These are phyloP conservation scores for Areca catechu DNA, from an alignment of 176 grass and related monocot genomes.

Conservation along the genomic window DNA sequence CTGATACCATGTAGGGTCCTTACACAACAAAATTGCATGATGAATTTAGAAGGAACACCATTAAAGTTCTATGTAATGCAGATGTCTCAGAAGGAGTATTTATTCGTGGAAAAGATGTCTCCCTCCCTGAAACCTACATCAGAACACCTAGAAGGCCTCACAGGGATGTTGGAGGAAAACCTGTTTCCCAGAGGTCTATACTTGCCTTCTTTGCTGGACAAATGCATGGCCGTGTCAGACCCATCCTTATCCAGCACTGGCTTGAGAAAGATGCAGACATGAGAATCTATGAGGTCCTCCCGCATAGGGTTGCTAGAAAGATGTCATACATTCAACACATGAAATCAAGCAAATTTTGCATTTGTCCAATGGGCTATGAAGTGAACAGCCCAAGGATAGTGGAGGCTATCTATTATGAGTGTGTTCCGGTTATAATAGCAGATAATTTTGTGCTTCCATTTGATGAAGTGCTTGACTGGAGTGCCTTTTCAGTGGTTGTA, in stretches of 20 bases:
- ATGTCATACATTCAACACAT: slow-evolving; percentile 78
- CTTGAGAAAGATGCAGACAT: slow-evolving; percentile 52
- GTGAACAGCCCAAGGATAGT: slow-evolving; percentile 92
- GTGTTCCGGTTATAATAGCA: slow-evolving; percentile 79
- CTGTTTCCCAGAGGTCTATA: slow-evolving; percentile 47
- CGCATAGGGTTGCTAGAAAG: slow-evolving; percentile 35
- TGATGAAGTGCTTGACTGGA: slow-evolving; percentile 56
- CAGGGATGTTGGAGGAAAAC: slow-evolving; percentile 48
- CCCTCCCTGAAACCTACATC: slow-evolving; percentile 78
- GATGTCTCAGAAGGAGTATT: slow-evolving; percentile 73
- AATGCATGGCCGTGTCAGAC: slow-evolving; percentile 87
- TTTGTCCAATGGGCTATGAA: slow-evolving; percentile 91
- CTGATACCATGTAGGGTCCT: slow-evolving; percentile 31
- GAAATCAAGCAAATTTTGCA: slow-evolving; percentile 81
- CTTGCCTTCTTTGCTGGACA: slow-evolving; percentile 86
- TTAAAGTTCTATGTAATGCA: slow-evolving; percentile 83
- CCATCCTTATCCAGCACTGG: slow-evolving; percentile 60
- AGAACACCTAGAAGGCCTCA: slow-evolving; percentile 63
- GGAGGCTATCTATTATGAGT: slow-evolving; percentile 79
- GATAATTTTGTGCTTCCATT: slow-evolving; percentile 88
- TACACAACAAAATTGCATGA: slow-evolving; percentile 68
- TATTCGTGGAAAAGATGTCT: slow-evolving; percentile 66
- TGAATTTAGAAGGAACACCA: slow-evolving; percentile 62
- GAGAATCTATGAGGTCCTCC: slow-evolving; percentile 46
- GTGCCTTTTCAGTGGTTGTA: slow-evolving; percentile 51